These are phyloP conservation scores for Heritiera littoralis DNA, from an alignment of 345 rosid species.

Conservation along the genomic window DNA sequence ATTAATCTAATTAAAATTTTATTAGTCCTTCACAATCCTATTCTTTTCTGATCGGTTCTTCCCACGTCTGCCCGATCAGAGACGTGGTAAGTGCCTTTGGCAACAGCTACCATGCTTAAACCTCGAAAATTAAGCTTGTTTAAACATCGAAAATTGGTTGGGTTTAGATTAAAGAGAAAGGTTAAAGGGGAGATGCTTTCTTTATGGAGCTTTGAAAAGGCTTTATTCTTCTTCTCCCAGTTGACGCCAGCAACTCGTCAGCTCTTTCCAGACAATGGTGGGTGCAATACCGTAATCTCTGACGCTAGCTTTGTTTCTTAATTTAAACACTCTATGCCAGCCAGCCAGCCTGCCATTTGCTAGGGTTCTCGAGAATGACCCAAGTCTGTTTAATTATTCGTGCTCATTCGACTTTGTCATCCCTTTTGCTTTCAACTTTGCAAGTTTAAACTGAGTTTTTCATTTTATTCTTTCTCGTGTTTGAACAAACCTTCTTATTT, in stretches of 20 bases:
- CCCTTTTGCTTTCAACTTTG: background rate
- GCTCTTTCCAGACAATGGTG: background rate
- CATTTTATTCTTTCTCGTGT: background rate
- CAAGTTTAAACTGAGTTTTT: background rate
- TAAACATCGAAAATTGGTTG: background rate
- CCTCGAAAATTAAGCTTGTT: background rate
- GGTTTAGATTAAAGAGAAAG: background rate
- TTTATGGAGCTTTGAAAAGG: background rate
- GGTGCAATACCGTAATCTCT: slow-evolving; percentile 6
- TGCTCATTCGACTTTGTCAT: background rate
- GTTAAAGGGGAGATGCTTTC: background rate
- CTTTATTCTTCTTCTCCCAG: background rate
- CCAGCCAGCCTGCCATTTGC: background rate
- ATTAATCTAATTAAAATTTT: background rate
- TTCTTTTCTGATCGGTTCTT: background rate
- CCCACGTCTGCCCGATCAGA: background rate
- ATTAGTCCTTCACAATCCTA: background rate
- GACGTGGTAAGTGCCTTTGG: background rate
- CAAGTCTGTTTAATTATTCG: background rate
- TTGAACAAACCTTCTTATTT: background rate
- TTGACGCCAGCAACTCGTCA: background rate
- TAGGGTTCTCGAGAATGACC: background rate
- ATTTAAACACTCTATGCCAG: background rate
- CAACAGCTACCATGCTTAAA: background rate
- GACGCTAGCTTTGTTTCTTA: background rate